Percentiles rank a stretch among this genome's conserved stretches.
These are phyloP conservation scores for Sclerotinia borealis DNA, from an alignment of 2,329 filamentous ascomycete species.

Conservation along the genomic window DNA sequence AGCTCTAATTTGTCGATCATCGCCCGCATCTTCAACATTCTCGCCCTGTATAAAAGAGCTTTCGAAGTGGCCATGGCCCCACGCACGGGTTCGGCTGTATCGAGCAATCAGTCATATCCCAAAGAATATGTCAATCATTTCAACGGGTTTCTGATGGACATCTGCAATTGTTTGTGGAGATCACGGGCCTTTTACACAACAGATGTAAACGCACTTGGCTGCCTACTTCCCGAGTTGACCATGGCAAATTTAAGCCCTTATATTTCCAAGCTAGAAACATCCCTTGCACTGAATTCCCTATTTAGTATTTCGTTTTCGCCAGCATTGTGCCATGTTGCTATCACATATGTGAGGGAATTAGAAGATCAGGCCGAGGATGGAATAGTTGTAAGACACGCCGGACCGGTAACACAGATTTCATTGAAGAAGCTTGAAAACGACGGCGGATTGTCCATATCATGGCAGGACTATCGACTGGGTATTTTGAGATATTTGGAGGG, in stretches of 20 bases:
- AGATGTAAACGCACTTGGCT: constrained; percentile 55
- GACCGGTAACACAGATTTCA: constrained; percentile 64
- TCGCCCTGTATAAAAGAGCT: constrained; percentile 66
- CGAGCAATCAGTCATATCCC: constrained; percentile 41
- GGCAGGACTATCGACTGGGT: constrained; percentile 70
- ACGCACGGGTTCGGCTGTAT: constrained; percentile 23
- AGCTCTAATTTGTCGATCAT: constrained; percentile 54
- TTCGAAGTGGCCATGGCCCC: constrained; percentile 59
- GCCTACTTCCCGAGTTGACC: constrained; percentile 40
- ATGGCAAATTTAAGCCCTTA: constrained; percentile 46
- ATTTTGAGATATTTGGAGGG: constrained; percentile 62
- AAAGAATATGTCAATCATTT: constrained; percentile 60
- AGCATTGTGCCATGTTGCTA: constrained; percentile 49
- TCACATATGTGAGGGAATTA: constrained; percentile 47
- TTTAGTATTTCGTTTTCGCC: constrained; percentile 57
- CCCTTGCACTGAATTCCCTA: constrained; percentile 41
- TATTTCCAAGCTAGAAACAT: constrained; percentile 42
- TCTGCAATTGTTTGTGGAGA: constrained; percentile 79
- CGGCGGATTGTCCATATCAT: constrained; percentile 61
- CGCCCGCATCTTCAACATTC: constrained; percentile 62
- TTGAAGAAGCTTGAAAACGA: constrained; percentile 55
- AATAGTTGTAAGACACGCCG: constrained; percentile 49
- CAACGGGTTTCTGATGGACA: constrained; percentile 81
- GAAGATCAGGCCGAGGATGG: constrained; percentile 47
- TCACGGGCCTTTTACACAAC: constrained; percentile 60